phyloP scores from a whole-genome alignment of 192 early-diverging fungal species.

The Podila epigama region DNA sequence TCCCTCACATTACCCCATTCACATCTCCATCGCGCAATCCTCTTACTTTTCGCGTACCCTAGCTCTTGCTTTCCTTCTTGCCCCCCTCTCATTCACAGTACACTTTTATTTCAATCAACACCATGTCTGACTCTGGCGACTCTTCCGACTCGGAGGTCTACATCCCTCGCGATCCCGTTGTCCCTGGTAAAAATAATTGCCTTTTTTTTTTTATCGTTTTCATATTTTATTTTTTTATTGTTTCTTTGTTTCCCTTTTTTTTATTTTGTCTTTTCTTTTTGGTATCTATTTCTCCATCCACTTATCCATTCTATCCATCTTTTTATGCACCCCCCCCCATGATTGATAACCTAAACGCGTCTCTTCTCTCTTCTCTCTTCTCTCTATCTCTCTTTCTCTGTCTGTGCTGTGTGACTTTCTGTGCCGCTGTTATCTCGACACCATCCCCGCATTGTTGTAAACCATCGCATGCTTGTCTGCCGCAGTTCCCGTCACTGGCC shows the following conservation, averaged over 20 bases:
- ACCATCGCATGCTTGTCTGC: neutral
- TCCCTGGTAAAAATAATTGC: constrained; percentile 27
- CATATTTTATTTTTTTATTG: neutral
- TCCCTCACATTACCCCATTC: neutral
- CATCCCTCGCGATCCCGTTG: constrained; percentile 49
- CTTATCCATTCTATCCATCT: neutral
- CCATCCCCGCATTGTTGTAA: neutral
- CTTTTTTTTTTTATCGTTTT: neutral
- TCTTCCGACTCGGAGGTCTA: constrained; percentile 50
- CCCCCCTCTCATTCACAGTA: neutral
- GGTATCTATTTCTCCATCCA: neutral
- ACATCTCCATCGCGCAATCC: neutral
- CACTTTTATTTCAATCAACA: neutral
- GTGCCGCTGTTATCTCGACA: neutral
- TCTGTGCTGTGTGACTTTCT: too few relatives aligned
- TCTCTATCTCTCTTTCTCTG: neutral
- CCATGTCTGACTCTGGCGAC: constrained; percentile 44
- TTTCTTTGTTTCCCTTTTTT: neutral
- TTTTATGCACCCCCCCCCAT: neutral
- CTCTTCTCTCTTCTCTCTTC: neutral
- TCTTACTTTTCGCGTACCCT: too few relatives aligned
- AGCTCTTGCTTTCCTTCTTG: neutral
- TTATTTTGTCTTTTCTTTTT: neutral
- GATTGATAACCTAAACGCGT: neutral
- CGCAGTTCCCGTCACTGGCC: constrained; percentile 41